These are phyloP conservation scores for Cornus suecica DNA, from an alignment of 148 eudicot genomes.

Conservation along the genomic window DNA sequence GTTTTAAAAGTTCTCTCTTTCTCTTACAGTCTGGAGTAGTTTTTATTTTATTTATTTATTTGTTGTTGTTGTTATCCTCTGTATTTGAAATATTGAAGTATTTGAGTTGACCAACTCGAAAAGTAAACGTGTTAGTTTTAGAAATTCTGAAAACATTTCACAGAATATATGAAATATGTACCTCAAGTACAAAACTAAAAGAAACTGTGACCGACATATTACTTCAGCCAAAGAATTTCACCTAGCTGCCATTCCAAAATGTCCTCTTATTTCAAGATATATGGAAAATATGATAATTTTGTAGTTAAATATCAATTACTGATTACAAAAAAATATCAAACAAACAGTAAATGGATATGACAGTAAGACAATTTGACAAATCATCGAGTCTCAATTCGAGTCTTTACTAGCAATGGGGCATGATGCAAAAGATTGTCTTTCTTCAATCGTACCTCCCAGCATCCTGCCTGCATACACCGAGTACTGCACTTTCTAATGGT, in stretches of 20 bases:
- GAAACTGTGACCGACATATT: not conserved
- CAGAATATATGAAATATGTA: not conserved
- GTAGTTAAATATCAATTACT: not conserved
- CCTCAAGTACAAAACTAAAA: not conserved
- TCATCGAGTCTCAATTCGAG: no score
- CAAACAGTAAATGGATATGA: not conserved
- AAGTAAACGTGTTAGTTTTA: no score
- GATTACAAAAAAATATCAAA: not conserved
- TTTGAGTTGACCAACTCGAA: not conserved
- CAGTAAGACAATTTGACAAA: not conserved
- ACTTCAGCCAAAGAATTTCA: not conserved
- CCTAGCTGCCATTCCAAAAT: not conserved
- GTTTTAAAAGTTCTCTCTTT: no score
- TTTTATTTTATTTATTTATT: no score
- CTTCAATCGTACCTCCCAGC: no score
- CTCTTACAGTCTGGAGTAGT: no score
- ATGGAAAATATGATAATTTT: not conserved
- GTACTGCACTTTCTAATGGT: not conserved
- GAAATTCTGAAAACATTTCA: not conserved
- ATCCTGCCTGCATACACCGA: no score
- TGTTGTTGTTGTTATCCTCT: no score
- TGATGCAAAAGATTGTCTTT: no score
- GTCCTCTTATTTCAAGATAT: not conserved
- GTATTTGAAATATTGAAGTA: no score
- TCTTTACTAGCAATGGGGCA: no score